Evolutionary conservation across 2,329 filamentous ascomycete genomes (phyloP).

Genomic region (Ophiostoma fasciatum): DNA sequence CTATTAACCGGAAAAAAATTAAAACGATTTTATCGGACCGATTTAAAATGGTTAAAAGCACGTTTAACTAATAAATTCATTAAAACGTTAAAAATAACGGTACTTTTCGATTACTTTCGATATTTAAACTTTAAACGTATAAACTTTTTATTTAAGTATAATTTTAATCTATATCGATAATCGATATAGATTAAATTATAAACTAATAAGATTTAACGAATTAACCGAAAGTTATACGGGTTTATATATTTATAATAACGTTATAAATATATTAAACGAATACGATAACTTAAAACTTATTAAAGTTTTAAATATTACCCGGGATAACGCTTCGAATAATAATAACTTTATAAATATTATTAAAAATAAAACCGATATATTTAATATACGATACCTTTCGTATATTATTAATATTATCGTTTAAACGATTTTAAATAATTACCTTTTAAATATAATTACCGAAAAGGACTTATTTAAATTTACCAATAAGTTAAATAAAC

Average conservation of each 20-base stretch:
- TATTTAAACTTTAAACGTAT: neutral
- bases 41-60: neutral
- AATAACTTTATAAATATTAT: neutral
- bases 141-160: neutral
- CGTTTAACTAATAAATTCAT: neutral
- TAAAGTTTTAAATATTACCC: neutral
- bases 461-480: neutral
- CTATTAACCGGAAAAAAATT: neutral
- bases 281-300: neutral
- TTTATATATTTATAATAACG: neutral
- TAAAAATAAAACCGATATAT: neutral
- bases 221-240: neutral
- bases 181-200: neutral
- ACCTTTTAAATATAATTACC: neutral
- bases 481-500: neutral
- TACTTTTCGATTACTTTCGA: neutral
- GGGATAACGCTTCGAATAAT: neutral
- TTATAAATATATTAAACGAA: neutral
- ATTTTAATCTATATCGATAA: neutral
- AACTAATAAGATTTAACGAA: constrained; percentile 1
- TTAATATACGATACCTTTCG: neutral
- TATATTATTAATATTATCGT: neutral
- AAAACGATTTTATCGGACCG: neutral
- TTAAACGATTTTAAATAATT: neutral
- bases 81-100: neutral